These are phyloP conservation scores for Pyrenochaeta sp. DNA, from an alignment of 2,329 filamentous ascomycete species.

Conservation along the genomic window DNA sequence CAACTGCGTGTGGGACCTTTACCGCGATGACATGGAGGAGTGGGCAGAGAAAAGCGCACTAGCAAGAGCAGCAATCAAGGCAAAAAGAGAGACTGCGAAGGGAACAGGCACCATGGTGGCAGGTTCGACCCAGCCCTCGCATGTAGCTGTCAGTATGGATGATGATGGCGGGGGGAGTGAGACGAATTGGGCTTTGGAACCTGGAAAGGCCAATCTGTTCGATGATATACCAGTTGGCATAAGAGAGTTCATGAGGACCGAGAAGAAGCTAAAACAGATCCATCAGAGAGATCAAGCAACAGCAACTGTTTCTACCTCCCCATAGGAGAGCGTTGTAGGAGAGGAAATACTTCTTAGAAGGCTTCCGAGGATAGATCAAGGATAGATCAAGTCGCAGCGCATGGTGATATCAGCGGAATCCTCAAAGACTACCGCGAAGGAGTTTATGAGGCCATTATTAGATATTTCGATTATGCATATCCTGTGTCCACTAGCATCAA, in stretches of 20 bases:
- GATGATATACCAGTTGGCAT: constrained; percentile 88
- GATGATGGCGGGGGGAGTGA: constrained; percentile 81
- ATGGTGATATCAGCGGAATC: too few relatives aligned
- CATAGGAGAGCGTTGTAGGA: too few relatives aligned
- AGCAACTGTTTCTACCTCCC: too few relatives aligned
- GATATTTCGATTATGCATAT: constrained; percentile 7
- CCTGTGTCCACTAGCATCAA: neutral
- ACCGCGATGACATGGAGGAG: constrained; percentile 88
- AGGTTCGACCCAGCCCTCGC: constrained; percentile 52
- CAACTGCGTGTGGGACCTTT: constrained; percentile 95
- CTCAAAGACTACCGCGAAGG: too few relatives aligned
- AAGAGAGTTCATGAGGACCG: constrained; percentile 94
- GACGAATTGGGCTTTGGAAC: constrained; percentile 64
- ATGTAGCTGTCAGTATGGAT: constrained; percentile 71
- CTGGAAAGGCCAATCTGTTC: constrained; percentile 72
- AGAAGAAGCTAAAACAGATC: constrained; percentile 85
- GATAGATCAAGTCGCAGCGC: too few relatives aligned
- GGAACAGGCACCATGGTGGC: constrained; percentile 46
- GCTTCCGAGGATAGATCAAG: too few relatives aligned
- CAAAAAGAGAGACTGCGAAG: constrained; percentile 33
- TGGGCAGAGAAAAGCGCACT: constrained; percentile 74
- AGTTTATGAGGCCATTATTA: too few relatives aligned
- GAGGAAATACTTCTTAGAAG: too few relatives aligned
- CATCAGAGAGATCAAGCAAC: constrained; percentile 65
- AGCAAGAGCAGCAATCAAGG: constrained; percentile 64